Evolutionary conservation across 2,329 filamentous ascomycete species (phyloP).

Genomic region (Trichoderma sp.): DNA sequence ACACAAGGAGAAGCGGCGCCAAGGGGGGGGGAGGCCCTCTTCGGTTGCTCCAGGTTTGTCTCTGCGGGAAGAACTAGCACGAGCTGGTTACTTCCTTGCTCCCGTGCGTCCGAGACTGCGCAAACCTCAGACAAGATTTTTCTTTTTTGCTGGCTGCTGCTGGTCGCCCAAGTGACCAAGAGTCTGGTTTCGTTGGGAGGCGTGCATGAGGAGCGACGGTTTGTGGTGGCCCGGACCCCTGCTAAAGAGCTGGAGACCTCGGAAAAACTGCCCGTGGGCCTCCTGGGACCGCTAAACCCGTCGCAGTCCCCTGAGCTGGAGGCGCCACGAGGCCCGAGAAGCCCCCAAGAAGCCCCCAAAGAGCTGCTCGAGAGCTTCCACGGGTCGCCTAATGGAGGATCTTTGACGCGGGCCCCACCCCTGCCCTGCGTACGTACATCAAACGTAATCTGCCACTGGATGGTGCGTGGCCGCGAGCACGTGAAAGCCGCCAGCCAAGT

Average conservation of each 20-base stretch:
- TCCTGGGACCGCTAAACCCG: neutral
- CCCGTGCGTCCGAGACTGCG: constrained; percentile 24
- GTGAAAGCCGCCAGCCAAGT: constrained; percentile 23
- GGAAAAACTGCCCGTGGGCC: constrained; percentile 27
- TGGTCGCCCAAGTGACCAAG: constrained; percentile 27
- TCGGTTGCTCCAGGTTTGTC: constrained; percentile 10
- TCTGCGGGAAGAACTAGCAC: constrained; percentile 22
- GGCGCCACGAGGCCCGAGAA: constrained; percentile 8
- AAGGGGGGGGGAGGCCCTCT: constrained; percentile 10
- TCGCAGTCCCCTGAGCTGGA: constrained; percentile 26
- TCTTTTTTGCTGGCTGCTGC: neutral
- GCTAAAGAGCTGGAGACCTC: constrained; percentile 27
- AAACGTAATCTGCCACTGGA: neutral
- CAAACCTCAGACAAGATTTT: constrained; percentile 26
- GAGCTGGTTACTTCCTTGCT: constrained; percentile 26
- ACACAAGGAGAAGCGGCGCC: neutral
- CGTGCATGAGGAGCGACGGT: constrained; percentile 28
- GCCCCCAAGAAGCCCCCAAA: constrained; percentile 1
- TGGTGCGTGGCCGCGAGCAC: constrained; percentile 13
- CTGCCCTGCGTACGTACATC: neutral
- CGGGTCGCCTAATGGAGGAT: constrained; percentile 10
- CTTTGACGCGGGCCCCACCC: constrained; percentile 15
- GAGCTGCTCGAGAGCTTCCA: constrained; percentile 19
- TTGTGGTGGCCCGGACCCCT: constrained; percentile 21
- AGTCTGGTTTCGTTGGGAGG: constrained; percentile 28